phyloP scores from a whole-genome alignment of 1,284 basidiomycete species.

The Xerocomus cyaneibrunnescens region DNA sequence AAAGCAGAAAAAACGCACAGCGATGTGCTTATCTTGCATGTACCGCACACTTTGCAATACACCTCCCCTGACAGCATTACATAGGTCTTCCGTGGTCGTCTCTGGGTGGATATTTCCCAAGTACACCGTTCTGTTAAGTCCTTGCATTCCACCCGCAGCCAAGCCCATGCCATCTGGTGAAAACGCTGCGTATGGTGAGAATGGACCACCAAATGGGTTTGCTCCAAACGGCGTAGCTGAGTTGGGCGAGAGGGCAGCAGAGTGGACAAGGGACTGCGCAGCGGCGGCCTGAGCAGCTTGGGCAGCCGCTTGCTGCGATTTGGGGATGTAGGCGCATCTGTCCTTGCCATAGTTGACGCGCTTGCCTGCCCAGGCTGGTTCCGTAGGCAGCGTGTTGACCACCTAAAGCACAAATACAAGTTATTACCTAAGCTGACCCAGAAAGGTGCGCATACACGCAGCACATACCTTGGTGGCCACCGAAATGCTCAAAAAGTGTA shows the following conservation, averaged over 20 bases:
- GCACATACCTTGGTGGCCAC: conserved; percentile 82
- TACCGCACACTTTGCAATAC: conserved; percentile 88
- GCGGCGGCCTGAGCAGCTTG: conserved; percentile 82
- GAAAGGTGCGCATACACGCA: background rate
- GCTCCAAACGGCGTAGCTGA: conserved; percentile 27
- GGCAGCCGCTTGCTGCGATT: conserved; percentile 82
- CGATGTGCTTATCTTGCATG: conserved; percentile 93
- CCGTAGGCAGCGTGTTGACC: conserved; percentile 84
- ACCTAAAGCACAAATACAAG: conserved; percentile 50
- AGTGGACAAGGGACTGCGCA: conserved; percentile 73
- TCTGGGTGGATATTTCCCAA: conserved; percentile 94
- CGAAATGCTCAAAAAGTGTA: conserved; percentile 92
- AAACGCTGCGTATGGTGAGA: conserved; percentile 61
- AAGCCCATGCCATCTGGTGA: conserved; percentile 51
- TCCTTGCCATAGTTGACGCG: conserved; percentile 95
- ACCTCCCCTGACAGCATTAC: conserved; percentile 91
- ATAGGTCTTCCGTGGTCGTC: conserved; percentile 88
- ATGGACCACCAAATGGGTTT: conserved; percentile 39
- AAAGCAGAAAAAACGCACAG: conserved; percentile 48
- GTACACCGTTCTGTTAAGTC: conserved; percentile 87
- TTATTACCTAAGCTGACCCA: background rate
- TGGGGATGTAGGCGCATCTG: conserved; percentile 92
- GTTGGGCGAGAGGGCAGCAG: conserved; percentile 40
- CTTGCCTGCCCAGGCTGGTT: conserved; percentile 90
- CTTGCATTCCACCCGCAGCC: conserved; percentile 43